phyloP scores from a whole-genome alignment of 2,329 filamentous ascomycete genomes.

The Pseudopyricularia cyperi region DNA sequence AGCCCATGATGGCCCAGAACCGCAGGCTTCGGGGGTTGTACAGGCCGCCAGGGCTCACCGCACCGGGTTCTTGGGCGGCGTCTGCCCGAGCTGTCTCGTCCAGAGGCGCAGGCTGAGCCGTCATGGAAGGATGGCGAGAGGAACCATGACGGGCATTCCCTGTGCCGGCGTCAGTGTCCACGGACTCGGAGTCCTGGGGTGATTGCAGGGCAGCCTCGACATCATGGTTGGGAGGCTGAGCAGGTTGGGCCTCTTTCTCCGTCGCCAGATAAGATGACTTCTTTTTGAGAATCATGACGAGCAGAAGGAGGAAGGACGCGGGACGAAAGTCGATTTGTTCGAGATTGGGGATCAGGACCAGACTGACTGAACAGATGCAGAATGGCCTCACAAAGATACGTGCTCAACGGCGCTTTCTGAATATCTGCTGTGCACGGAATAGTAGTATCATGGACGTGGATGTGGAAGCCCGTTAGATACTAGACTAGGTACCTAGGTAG shows the following conservation, averaged over 20 bases:
- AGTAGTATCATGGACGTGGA: too few species aligned
- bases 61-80: slow-evolving; percentile 5
- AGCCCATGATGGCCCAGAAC: slow-evolving; percentile 42
- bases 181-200: background rate
- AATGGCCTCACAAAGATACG: too few species aligned
- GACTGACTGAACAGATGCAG: background rate
- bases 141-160: background rate
- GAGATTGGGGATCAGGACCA: background rate
- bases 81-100: background rate
- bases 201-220: background rate
- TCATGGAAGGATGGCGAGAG: background rate
- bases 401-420: too few species aligned
- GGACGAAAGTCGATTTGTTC: background rate
- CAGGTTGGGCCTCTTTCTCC: background rate
- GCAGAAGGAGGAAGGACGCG: background rate
- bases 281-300: background rate
- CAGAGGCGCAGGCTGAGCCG: background rate
- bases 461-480: too few species aligned
- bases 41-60: slow-evolving; percentile 15
- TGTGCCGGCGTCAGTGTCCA: background rate
- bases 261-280: background rate
- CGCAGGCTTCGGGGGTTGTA: slow-evolving; percentile 38
- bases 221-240: background rate
- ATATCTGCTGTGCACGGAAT: too few species aligned
- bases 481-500: too few species aligned